phyloP scores from a whole-genome alignment of 139 green algal genomes.

The Chlamydomonas sphaeroides region DNA sequence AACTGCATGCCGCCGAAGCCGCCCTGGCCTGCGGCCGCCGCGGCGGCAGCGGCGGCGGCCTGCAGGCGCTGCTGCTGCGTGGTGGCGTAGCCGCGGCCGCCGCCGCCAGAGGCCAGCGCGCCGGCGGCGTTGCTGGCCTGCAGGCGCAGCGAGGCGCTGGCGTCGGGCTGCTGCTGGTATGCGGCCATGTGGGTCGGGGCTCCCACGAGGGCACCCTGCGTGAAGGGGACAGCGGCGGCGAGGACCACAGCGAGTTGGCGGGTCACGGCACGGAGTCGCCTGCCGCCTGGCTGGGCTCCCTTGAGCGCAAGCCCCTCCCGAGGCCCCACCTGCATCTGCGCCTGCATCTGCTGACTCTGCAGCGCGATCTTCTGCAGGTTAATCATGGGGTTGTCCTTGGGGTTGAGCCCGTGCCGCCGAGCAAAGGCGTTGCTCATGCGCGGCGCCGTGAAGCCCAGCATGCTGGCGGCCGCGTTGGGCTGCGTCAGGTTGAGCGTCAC shows the following conservation, averaged over 20 bases:
- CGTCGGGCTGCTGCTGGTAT: neutral
- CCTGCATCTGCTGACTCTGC: conserved; percentile 24
- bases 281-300: no score
- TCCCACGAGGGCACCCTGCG: no score
- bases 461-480: conserved; percentile 13
- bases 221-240: no score
- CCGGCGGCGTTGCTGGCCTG: neutral
- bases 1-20: neutral
- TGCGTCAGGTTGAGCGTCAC: conserved; percentile 38
- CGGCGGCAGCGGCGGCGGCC: neutral
- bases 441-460: conserved; percentile 58
- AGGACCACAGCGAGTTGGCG: no score
- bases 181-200: neutral
- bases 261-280: no score
- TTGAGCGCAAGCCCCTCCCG: no score
- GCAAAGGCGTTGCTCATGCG: conserved; percentile 85
- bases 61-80: neutral
- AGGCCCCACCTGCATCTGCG: neutral
- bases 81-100: neutral
- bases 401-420: conserved; percentile 78
- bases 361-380: conserved; percentile 68
- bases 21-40: neutral
- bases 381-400: conserved; percentile 66
- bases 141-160: neutral
- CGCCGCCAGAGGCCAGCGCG: neutral